phyloP scores from a whole-genome alignment of 2,329 filamentous ascomycete genomes.

The Monilinia aucupariae region DNA sequence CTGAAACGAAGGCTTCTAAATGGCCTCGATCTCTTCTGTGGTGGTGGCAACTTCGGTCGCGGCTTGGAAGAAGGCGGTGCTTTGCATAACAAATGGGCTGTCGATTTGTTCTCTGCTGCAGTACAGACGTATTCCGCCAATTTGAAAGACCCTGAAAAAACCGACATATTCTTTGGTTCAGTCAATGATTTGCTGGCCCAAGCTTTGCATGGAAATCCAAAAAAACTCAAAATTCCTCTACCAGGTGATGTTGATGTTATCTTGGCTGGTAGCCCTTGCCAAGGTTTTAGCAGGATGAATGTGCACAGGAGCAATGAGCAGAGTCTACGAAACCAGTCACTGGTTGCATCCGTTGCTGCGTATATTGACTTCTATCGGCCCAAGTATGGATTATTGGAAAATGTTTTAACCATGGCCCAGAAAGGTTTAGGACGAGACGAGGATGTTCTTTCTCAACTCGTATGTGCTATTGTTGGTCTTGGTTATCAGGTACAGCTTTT shows the following conservation, averaged over 20 bases:
- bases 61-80: conserved; percentile 68
- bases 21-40: conserved; percentile 70
- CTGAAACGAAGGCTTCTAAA: conserved; percentile 40
- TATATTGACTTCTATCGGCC: conserved; percentile 71
- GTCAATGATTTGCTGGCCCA: conserved; percentile 61
- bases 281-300: conserved; percentile 66
- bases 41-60: conserved; percentile 70
- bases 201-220: conserved; percentile 48
- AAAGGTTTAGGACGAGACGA: conserved; percentile 42
- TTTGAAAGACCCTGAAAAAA: conserved; percentile 36
- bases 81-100: conserved; percentile 59
- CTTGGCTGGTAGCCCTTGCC: conserved; percentile 70
- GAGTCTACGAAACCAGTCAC: conserved; percentile 66
- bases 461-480: conserved; percentile 67
- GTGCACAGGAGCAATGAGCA: conserved; percentile 46
- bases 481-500: conserved; percentile 71
- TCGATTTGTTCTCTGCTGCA: conserved; percentile 59
- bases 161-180: conserved; percentile 61
- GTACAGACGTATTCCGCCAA: conserved; percentile 74
- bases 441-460: conserved; percentile 67
- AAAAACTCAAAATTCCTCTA: conserved; percentile 43
- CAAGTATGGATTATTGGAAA: conserved; percentile 71
- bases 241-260: conserved; percentile 65
- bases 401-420: conserved; percentile 61
- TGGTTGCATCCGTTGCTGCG: conserved; percentile 70